Conservation (phyloP, 2,329 filamentous ascomycete species). For the Fusarium illudens region DNA sequence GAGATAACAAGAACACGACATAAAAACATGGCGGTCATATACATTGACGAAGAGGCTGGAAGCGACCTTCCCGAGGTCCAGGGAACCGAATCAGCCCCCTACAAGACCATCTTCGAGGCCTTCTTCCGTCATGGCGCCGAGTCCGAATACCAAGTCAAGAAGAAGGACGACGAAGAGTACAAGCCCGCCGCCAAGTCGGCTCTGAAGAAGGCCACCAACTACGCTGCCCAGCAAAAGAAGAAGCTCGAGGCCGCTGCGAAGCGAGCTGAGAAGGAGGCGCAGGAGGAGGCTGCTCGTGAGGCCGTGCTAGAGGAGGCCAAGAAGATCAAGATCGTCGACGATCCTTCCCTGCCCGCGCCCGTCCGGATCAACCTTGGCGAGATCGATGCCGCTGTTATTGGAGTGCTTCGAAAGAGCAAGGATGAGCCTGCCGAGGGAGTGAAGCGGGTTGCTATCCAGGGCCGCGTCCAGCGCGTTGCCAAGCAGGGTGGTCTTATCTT, state of each 20-base stretch:
- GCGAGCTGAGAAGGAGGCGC: constrained; percentile 39
- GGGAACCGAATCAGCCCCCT: constrained; percentile 78
- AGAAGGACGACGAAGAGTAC: constrained; percentile 41
- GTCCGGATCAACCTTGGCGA: constrained; percentile 76
- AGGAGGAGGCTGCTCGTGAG: constrained; percentile 37
- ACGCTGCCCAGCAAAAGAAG: constrained; percentile 40
- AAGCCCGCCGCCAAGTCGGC: constrained; percentile 43
- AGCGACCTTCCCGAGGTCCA: constrained; percentile 72
- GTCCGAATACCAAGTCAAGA: constrained; percentile 57
- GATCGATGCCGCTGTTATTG: constrained; percentile 42
- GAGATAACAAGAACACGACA: constrained; percentile 11
- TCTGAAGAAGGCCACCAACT: constrained; percentile 41
- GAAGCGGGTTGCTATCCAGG: constrained; percentile 75
- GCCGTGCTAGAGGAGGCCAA: constrained; percentile 42
- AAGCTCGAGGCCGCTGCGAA: constrained; percentile 40
- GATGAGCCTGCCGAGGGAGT: constrained; percentile 43
- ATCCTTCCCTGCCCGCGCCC: constrained; percentile 75
- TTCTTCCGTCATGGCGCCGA: constrained; percentile 61
- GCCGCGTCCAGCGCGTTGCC: constrained; percentile 82
- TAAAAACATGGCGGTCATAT: constrained; percentile 47
- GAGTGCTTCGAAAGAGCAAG: constrained; percentile 45
- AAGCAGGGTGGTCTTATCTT: constrained; percentile 87
- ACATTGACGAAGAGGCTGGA: constrained; percentile 79
- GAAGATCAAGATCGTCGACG: constrained; percentile 58
- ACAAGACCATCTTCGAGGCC: constrained; percentile 81